These are phyloP conservation scores for Solanum stenotomum DNA, from an alignment of 257 asterid species.

Conservation along the genomic window DNA sequence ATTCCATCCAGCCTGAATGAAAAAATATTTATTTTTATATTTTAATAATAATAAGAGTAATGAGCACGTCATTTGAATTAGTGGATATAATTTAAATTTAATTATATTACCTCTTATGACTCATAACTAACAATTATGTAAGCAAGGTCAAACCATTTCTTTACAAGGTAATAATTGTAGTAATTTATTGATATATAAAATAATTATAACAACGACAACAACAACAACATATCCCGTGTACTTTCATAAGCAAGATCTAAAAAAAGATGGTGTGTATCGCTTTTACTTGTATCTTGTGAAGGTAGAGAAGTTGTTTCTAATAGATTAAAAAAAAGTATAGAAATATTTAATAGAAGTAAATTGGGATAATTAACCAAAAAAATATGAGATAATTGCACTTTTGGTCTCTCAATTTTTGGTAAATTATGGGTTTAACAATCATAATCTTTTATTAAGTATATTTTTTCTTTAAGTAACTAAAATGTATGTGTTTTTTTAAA, in stretches of 20 bases:
- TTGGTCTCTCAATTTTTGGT: neutral
- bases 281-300: too few species aligned
- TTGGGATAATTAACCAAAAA: neutral
- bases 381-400: neutral
- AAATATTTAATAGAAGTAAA: neutral
- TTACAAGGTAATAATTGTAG: neutral
- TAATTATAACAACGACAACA: neutral
- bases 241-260: neutral
- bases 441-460: neutral
- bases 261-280: neutral
- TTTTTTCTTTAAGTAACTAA: neutral
- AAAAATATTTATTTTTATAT: neutral
- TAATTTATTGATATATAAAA: neutral
- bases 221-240: too few species aligned
- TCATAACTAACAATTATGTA: neutral
- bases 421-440: neutral
- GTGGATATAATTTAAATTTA: neutral
- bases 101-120: neutral
- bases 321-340: neutral
- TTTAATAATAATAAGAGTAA: neutral
- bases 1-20: neutral
- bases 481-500: neutral
- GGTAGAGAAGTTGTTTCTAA: too few species aligned
- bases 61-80: neutral
- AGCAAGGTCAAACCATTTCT: neutral